These are phyloP conservation scores for Pichia nanzhaoensis DNA, from an alignment of 805 yeast species.

Conservation along the genomic window DNA sequence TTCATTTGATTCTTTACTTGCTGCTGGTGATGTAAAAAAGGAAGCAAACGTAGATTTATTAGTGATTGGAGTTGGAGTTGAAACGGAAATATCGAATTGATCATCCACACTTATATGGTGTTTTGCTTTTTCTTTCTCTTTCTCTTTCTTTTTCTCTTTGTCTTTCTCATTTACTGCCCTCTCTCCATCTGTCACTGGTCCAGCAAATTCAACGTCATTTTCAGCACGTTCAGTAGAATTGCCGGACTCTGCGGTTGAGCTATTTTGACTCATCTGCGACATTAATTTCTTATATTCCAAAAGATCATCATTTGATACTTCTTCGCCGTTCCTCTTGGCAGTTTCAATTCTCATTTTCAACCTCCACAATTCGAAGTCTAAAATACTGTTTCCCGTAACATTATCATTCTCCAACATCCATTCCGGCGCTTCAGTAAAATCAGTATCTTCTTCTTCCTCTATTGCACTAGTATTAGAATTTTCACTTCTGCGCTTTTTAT, in stretches of 20 bases:
- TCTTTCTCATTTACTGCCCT: neutral
- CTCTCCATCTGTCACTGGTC: neutral
- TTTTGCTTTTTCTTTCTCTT: neutral
- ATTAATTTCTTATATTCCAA: slow-evolving; percentile 28
- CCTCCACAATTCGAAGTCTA: slow-evolving; percentile 57
- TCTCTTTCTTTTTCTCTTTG: neutral
- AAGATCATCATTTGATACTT: slow-evolving; percentile 20
- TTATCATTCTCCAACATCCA: slow-evolving; percentile 33
- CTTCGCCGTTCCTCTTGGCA: slow-evolving; percentile 39
- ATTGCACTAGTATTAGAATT: slow-evolving; percentile 2
- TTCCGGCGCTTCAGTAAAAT: slow-evolving; percentile 20
- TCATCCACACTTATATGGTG: slow-evolving; percentile 10
- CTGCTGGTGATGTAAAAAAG: slow-evolving; percentile 23
- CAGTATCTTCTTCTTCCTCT: slow-evolving; percentile 18
- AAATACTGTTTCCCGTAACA: slow-evolving; percentile 43
- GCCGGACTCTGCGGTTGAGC: neutral
- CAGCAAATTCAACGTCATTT: neutral
- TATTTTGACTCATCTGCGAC: slow-evolving; percentile 21
- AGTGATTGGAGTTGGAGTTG: slow-evolving; percentile 11
- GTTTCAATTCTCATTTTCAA: slow-evolving; percentile 46
- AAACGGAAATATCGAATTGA: slow-evolving; percentile 9
- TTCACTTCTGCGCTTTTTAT: slow-evolving; percentile 20
- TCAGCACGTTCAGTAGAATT: neutral
- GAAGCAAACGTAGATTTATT: slow-evolving; percentile 17
- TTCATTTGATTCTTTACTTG: slow-evolving; percentile 21